These are phyloP conservation scores for Leishmania arabica DNA, from an alignment of 208 protist genomes.

Conservation along the genomic window DNA sequence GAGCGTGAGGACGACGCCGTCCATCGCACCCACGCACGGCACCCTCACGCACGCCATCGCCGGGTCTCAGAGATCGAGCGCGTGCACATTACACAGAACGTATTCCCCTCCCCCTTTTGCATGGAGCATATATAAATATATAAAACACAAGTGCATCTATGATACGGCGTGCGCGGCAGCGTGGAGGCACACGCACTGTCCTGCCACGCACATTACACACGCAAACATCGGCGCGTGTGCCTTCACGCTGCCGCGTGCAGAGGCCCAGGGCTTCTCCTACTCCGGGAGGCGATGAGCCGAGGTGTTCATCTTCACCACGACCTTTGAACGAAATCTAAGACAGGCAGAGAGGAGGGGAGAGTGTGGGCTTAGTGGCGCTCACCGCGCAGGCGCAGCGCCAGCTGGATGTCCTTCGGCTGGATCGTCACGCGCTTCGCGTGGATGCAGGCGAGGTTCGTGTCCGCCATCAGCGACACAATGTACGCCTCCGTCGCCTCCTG, in stretches of 20 bases:
- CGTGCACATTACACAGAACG: too few relatives aligned
- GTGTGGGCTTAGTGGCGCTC: conserved; percentile 45
- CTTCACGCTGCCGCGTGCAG: too few relatives aligned
- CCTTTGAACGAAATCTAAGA: too few relatives aligned
- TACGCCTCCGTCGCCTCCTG: conserved; percentile 94
- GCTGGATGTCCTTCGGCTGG: conserved; percentile 78
- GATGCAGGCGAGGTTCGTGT: conserved; percentile 90
- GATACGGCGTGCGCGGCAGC: not conserved
- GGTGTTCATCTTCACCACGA: too few relatives aligned
- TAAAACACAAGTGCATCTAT: conserved; percentile 23
- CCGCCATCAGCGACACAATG: conserved; percentile 91
- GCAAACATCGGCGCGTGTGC: too few relatives aligned
- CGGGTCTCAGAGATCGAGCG: not conserved
- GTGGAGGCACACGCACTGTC: not conserved
- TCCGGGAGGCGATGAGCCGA: too few relatives aligned
- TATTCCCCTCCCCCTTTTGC: too few relatives aligned
- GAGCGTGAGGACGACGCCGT: not conserved
- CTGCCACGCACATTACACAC: too few relatives aligned
- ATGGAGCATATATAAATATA: conserved; percentile 3
- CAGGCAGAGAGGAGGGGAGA: conserved; percentile 10
- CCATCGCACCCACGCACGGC: not conserved
- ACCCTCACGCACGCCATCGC: not conserved
- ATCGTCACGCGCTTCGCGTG: conserved; percentile 90
- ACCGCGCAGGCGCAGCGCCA: conserved; percentile 62
- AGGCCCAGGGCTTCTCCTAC: too few relatives aligned